phyloP scores from a whole-genome alignment of 805 yeast species.

The Yarrowia divulgata region DNA sequence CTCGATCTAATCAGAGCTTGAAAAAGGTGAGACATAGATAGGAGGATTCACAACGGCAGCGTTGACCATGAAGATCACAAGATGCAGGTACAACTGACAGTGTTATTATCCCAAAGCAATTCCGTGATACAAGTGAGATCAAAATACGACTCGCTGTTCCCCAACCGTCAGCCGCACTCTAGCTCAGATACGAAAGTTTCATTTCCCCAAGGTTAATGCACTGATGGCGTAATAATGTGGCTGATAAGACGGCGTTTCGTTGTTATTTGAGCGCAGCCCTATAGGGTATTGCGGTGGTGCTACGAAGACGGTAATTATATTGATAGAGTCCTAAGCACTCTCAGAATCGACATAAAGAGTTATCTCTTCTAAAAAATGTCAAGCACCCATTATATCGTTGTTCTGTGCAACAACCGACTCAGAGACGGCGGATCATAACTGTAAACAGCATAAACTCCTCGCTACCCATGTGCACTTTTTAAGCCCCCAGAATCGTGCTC shows the following conservation, averaged over 20 bases:
- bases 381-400: not conserved
- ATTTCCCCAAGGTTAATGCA: slow-evolving; percentile 32
- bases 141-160: not conserved
- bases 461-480: not conserved
- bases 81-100: not conserved
- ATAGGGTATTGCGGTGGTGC: not conserved
- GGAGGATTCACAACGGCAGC: not conserved
- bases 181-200: slow-evolving; percentile 23
- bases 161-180: slow-evolving; percentile 3
- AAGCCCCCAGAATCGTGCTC: not conserved
- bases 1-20: not conserved
- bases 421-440: slow-evolving; percentile 1
- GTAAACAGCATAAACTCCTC: not conserved
- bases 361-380: no score
- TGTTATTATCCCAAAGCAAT: not conserved
- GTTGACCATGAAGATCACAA: not conserved
- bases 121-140: not conserved
- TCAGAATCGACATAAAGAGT: not conserved
- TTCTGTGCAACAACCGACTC: slow-evolving; percentile 2
- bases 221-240: slow-evolving; percentile 36
- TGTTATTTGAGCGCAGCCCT: not conserved
- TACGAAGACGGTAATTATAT: not conserved
- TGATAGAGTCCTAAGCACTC: not conserved
- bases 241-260: slow-evolving; percentile 16
- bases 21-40: not conserved